Evolutionary conservation across 2,329 filamentous ascomycete species (phyloP).

Genomic region (Cladosporium austrohemisphaericum): DNA sequence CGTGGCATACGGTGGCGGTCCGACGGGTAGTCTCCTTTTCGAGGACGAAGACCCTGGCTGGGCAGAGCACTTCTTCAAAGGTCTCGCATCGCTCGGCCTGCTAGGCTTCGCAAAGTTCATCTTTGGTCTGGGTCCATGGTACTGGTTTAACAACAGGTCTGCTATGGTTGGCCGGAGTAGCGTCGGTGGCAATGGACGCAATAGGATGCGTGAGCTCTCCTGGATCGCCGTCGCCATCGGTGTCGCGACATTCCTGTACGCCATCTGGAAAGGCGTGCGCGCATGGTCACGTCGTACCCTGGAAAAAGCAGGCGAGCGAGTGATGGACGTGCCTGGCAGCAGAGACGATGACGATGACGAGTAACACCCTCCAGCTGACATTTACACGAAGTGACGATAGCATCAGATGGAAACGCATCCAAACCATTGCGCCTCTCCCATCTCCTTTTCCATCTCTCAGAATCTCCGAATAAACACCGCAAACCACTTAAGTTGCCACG

Average conservation of each 20-base stretch:
- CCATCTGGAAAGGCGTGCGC: slow-evolving; percentile 77
- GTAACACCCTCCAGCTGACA: slow-evolving; percentile 19
- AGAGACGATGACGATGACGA: slow-evolving; percentile 56
- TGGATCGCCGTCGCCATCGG: slow-evolving; percentile 78
- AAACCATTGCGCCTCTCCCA: background rate
- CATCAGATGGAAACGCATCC: background rate
- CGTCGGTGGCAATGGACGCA: slow-evolving; percentile 64
- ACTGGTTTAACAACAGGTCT: slow-evolving; percentile 68
- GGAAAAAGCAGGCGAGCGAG: slow-evolving; percentile 71
- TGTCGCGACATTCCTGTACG: slow-evolving; percentile 74
- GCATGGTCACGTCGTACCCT: slow-evolving; percentile 69
- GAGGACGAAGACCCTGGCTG: slow-evolving; percentile 60
- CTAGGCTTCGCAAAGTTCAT: slow-evolving; percentile 81
- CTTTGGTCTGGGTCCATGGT: slow-evolving; percentile 68
- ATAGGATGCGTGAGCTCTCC: slow-evolving; percentile 73
- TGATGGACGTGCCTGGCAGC: slow-evolving; percentile 73
- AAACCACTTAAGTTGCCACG: slow-evolving; percentile 97
- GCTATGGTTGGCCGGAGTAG: slow-evolving; percentile 44
- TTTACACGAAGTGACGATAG: slow-evolving; percentile 14
- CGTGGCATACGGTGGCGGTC: slow-evolving; percentile 33
- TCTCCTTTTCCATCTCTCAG: background rate
- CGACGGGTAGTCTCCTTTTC: slow-evolving; percentile 29
- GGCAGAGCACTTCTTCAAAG: slow-evolving; percentile 82
- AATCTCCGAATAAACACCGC: slow-evolving; percentile 57
- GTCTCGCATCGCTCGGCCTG: slow-evolving; percentile 82